Evolutionary conservation across 2,329 filamentous ascomycete species (phyloP).

Genomic region (Blastomyces gilchristii): DNA sequence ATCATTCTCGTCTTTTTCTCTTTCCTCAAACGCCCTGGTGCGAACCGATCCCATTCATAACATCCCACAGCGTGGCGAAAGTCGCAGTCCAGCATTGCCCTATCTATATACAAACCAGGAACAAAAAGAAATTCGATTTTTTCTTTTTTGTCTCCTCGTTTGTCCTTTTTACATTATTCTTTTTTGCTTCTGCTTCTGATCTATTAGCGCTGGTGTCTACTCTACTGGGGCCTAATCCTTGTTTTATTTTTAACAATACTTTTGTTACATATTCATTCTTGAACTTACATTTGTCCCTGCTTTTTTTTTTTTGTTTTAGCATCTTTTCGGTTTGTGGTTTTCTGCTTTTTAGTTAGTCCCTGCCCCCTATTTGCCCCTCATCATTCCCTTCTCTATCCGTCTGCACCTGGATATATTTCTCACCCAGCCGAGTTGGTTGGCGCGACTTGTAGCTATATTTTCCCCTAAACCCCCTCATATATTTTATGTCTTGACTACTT

Average conservation of each 20-base stretch:
- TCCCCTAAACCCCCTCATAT: background rate
- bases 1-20: background rate
- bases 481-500: background rate
- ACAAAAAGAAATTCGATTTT: background rate
- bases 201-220: conserved; percentile 5
- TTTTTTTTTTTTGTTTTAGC: background rate
- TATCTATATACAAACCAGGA: background rate
- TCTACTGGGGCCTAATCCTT: background rate
- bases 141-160: background rate
- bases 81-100: conserved; percentile 5
- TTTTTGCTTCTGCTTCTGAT: background rate
- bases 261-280: background rate
- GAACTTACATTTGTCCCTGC: background rate
- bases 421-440: background rate
- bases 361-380: too few relatives aligned
- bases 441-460: too few relatives aligned
- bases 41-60: background rate
- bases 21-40: background rate
- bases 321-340: background rate
- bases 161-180: background rate
- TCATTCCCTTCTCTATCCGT: background rate
- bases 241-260: background rate
- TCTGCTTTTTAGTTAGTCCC: too few relatives aligned
- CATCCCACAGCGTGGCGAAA: conserved; percentile 7
- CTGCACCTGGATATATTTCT: background rate